Base-by-base conservation (phyloP, 202 grass and related monocot species). In the Carex arenaria region DNA sequence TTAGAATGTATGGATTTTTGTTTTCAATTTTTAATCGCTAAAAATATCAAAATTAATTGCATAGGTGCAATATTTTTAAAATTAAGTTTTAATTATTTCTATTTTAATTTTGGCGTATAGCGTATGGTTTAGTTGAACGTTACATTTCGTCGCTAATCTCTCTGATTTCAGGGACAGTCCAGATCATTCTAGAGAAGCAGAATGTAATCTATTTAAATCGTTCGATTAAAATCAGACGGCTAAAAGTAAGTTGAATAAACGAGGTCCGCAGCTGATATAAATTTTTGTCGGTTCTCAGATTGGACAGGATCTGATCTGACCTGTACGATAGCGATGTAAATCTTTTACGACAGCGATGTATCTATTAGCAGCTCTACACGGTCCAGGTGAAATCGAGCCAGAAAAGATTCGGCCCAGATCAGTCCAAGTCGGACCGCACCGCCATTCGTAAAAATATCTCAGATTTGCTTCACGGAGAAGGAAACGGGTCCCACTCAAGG, bases 381-480 rank as follows among this genome's bases (percentile, higher is more conserved):
- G 19, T 71, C 38, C 7, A 17, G 34, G 7, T n/a, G 34, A 69
- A 19, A 69, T 19, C 3, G 34, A 38, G 17, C 34, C 7, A 42
- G 15, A 42, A 69, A 69, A 42, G 34, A 69, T 28, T 72, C 69
- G 52, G 10, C 17, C n/a, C 8, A 12, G 38, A 72, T 52, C 43
- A 13, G 22, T 28, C 43, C 38, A 11, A 47, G 6, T 47, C n/a
- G 34, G 22, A 30, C 12, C 6, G 70, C 43, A 73, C 73, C 73
- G 73, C 73, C 73, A 59, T 38, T 0, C 1, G 17, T 10, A 59
- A 78, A 78, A 78, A 78, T 59, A 78, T 78, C 73, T 78, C 30
- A 10, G 51, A 78, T 78, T 78, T 78, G 3, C 73, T 78, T 78
- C 69, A 4, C 9, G 19, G 14, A 7, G 69, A 73, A 73, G 69